Base-by-base conservation (phyloP, 2,329 filamentous ascomycete genomes). In the Zymoseptoria pseudotritici region DNA sequence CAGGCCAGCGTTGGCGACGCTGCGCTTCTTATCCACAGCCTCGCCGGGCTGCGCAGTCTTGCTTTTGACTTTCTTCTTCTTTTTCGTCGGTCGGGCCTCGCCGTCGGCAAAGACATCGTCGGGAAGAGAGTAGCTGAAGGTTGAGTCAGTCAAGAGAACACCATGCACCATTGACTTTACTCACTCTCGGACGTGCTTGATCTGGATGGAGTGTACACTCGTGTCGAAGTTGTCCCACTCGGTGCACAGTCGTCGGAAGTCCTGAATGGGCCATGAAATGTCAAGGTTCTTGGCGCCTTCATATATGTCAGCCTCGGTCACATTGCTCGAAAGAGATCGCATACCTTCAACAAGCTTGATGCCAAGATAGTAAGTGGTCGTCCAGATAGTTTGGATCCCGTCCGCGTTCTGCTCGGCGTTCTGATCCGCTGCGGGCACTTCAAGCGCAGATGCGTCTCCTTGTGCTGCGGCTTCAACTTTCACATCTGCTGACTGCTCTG, bases 351-450 rank as follows among this genome's bases (percentile, higher is more conserved):
- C 81, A 58, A 97, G 77, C 68, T 93, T 88, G 54, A 97, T 81
- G 42, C 94, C 94, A 70, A 99, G 91, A 72, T 97, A 99, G 74
- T 92, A 93, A 1, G 92, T 97, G 22, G 91, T 91, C 0, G 93
- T 97, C 72, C 90, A 96, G 26, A 97, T 77, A 53, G 79, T 81
- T 57, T 77, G 75, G 36, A 76, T 74, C 61, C 77, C 75, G 24
- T 77, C 73, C 26, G 70, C 73, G 50, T 74, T 74, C 26, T 71
- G 68, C 50, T 73, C 70, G 50, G 17, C 53, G 24, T 60, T 56
- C 11, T 74, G 73, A 42, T 72, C 55, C 20, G 56, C 54, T 21
- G 59, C 51, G 3, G 69, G 63, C 31, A 75, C 72, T 13, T 77
- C 70, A 54, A 79, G 77, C 49, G 71, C 73, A 51, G 72, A 71